These are phyloP conservation scores for Rhododendron ferrugineum DNA, from an alignment of 148 eudicot genomes.

Conservation along the genomic window DNA sequence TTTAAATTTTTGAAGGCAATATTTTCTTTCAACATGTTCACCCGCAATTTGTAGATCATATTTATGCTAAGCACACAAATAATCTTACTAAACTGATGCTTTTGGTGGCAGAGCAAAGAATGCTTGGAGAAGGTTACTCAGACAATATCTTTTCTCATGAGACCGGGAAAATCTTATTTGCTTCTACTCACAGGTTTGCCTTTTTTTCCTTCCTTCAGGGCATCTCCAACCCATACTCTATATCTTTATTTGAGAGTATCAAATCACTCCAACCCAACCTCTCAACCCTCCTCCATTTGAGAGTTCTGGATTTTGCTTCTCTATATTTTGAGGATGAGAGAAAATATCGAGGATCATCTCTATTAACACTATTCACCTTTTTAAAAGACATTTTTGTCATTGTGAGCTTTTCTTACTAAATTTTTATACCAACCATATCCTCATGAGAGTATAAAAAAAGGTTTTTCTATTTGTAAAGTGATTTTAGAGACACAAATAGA, in stretches of 20 bases:
- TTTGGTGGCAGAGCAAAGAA: slow-evolving; percentile 66
- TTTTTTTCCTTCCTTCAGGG: background rate
- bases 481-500: background rate
- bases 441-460: background rate
- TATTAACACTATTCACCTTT: background rate
- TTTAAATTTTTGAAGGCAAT: background rate
- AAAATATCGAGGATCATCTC: background rate
- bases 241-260: too few species aligned
- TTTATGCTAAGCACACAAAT: background rate
- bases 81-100: background rate
- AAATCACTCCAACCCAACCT: background rate
- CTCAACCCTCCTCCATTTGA: background rate
- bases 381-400: background rate
- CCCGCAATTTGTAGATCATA: background rate
- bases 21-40: background rate
- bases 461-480: background rate
- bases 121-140: slow-evolving; percentile 82
- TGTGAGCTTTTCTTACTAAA: background rate
- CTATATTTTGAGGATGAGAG: too few species aligned
- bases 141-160: slow-evolving; percentile 59
- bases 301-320: background rate
- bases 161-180: slow-evolving; percentile 48
- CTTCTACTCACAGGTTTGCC: slow-evolving; percentile 77
- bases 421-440: background rate
- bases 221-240: background rate